Conservation (phyloP, 805 yeast genomes). For the Priceomyces fermenticarens region DNA sequence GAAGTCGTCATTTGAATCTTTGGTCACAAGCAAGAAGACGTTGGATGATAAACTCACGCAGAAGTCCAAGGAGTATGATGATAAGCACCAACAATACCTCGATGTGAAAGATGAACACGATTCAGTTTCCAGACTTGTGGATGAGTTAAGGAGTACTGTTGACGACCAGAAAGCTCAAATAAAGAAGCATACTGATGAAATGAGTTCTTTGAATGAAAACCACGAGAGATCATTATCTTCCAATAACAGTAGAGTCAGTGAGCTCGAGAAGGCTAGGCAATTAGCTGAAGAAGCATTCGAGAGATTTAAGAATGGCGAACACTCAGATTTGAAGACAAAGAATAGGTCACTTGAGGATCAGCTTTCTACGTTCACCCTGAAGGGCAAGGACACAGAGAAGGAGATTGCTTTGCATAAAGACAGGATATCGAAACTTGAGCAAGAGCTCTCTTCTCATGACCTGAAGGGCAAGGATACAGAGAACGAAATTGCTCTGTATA, state of each 20-base stretch:
- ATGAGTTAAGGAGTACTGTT: constrained; percentile 6
- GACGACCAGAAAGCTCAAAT: constrained; percentile 8
- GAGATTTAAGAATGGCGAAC: too few species aligned
- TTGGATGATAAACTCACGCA: constrained; percentile 23
- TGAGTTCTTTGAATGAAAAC: constrained; percentile 9
- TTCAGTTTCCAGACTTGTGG: constrained; percentile 1
- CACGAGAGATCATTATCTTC: constrained; percentile 11
- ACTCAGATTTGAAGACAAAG: too few species aligned
- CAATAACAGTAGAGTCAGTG: neutral
- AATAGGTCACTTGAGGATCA: too few species aligned
- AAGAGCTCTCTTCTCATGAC: too few species aligned
- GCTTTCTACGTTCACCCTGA: too few species aligned
- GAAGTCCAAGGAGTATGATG: constrained; percentile 12
- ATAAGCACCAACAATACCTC: neutral
- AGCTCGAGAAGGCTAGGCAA: neutral
- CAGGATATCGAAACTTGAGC: neutral
- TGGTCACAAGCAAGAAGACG: constrained; percentile 23
- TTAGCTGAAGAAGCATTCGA: too few species aligned
- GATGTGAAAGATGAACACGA: constrained; percentile 8
- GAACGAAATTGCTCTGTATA: too few species aligned
- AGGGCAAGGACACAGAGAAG: too few species aligned
- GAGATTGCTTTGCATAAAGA: too few species aligned
- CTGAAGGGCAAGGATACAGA: too few species aligned
- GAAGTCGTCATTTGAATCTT: constrained; percentile 26
- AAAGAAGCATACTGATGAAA: constrained; percentile 5